phyloP scores from a whole-genome alignment of 176 grass and related monocot genomes.

The Ananas comosus region DNA sequence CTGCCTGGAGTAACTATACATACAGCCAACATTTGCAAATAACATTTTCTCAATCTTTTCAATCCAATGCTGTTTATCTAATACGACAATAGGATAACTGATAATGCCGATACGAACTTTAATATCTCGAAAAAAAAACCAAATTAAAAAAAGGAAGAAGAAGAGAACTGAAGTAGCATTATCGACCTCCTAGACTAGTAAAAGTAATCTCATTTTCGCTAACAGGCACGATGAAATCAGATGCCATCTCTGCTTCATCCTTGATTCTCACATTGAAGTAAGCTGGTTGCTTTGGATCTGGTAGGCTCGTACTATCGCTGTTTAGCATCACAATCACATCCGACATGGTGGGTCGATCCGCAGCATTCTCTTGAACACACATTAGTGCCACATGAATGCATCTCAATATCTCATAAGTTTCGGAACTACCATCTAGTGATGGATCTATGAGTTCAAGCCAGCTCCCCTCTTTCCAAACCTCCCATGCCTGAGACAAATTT shows the following conservation, averaged over 20 bases:
- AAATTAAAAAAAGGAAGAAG: too few relatives aligned
- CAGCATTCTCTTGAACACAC: slow-evolving; percentile 27
- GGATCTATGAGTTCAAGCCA: slow-evolving; percentile 19
- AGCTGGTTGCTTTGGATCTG: neutral
- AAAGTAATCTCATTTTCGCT: neutral
- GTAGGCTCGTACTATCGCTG: slow-evolving; percentile 1
- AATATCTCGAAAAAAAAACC: too few relatives aligned
- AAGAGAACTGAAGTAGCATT: too few relatives aligned
- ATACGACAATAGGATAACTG: too few relatives aligned
- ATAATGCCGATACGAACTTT: too few relatives aligned
- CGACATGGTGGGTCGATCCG: slow-evolving; percentile 28
- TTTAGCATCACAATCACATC: slow-evolving; percentile 23
- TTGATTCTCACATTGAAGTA: neutral
- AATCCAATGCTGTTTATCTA: too few relatives aligned
- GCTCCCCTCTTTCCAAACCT: slow-evolving; percentile 18
- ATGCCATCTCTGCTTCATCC: neutral
- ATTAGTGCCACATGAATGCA: slow-evolving; percentile 23
- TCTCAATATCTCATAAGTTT: slow-evolving; percentile 16
- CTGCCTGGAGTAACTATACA: too few relatives aligned
- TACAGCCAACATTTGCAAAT: too few relatives aligned
- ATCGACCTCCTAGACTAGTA: neutral
- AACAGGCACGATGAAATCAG: neutral
- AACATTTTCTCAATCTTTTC: too few relatives aligned
- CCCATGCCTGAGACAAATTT: slow-evolving; percentile 24
- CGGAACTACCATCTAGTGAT: neutral